Conservation (phyloP, 75 land plant genomes). For the Pinus tabuliformis region DNA sequence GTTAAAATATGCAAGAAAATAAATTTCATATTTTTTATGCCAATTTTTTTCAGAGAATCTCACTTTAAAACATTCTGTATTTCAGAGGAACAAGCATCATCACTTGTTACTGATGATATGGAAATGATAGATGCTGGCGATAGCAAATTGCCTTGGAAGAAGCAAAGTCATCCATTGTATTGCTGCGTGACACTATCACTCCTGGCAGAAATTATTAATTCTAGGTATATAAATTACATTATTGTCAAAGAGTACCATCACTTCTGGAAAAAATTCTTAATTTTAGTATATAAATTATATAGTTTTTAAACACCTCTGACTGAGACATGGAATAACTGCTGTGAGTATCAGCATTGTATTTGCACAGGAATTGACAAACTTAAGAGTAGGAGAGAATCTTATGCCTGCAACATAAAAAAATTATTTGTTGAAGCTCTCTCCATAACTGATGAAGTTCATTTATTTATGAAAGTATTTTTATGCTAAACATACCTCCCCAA, state of each 20-base stretch:
- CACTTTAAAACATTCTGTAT: neutral
- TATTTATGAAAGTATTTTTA: neutral
- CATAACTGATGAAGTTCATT: neutral
- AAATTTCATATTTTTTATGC: no score
- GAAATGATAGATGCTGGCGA: conserved; percentile 29
- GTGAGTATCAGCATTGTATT: neutral
- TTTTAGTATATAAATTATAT: no score
- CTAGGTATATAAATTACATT: conserved; percentile 47
- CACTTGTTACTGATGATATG: conserved; percentile 22
- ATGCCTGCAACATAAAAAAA: neutral
- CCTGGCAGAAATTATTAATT: conserved; percentile 95
- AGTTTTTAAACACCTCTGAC: neutral
- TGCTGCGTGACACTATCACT: conserved; percentile 89
- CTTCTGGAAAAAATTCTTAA: no score
- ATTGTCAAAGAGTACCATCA: neutral
- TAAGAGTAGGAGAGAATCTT: neutral
- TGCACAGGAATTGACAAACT: neutral
- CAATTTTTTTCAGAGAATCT: neutral
- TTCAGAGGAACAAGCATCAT: conserved; percentile 52
- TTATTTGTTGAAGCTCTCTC: neutral
- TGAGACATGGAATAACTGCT: neutral
- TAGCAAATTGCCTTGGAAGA: conserved; percentile 31
- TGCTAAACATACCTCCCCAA: neutral
- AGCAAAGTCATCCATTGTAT: conserved; percentile 82
- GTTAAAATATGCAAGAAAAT: no score